Evolutionary conservation across 495 filamentous ascomycete genomes (phyloP).

Genomic region (Friedmanniomyces simplex): DNA sequence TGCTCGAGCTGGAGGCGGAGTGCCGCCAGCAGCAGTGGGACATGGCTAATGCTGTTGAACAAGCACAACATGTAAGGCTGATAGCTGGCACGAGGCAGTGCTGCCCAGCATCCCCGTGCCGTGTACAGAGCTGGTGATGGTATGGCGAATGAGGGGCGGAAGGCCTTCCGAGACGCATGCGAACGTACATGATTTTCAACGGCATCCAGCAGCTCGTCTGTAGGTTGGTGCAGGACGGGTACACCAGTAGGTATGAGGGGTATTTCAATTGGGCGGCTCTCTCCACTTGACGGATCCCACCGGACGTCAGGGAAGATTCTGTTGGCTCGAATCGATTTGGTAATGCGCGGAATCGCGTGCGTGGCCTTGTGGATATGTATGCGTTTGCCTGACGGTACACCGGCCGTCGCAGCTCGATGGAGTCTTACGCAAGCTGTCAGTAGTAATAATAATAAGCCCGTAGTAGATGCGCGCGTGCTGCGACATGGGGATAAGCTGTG

Average conservation of each 20-base stretch:
- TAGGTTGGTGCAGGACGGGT: neutral
- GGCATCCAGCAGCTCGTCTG: neutral
- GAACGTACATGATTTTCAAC: neutral
- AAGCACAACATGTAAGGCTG: neutral
- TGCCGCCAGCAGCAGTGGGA: neutral
- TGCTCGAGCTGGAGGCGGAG: neutral
- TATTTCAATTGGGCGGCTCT: neutral
- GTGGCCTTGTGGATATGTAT: neutral
- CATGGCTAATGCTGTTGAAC: slow-evolving; percentile 2
- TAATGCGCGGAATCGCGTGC: neutral
- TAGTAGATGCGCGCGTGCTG: neutral
- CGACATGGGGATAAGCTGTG: neutral
- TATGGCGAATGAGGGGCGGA: neutral
- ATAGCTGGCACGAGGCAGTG: neutral
- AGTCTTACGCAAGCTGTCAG: no score
- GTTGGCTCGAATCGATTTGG: neutral
- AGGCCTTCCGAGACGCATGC: neutral
- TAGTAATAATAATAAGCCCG: neutral
- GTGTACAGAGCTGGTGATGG: neutral
- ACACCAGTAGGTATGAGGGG: neutral
- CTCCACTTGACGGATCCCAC: neutral
- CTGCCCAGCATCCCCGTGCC: neutral
- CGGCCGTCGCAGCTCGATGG: neutral
- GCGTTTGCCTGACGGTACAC: neutral
- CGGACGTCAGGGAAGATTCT: neutral